Conservation (phyloP, 371 early-diverging fungal species). For the Smittium mucronatum region DNA sequence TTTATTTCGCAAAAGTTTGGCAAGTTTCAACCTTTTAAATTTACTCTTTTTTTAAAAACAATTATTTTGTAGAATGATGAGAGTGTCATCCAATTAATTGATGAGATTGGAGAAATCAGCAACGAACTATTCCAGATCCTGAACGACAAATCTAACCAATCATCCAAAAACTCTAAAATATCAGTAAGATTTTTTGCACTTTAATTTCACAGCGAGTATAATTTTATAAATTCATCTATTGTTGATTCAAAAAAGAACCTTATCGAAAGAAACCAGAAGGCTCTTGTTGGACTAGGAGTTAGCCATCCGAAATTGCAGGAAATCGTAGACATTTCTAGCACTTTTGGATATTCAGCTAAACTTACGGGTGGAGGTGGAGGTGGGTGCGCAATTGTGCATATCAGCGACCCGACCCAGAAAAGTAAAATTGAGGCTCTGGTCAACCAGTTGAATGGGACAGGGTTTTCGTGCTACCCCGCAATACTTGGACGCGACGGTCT, state of each 20-base stretch:
- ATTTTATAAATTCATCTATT: too few species aligned
- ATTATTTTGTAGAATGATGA: constrained; percentile 45
- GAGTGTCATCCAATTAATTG: constrained; percentile 56
- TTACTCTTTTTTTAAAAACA: too few species aligned
- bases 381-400: constrained; percentile 76
- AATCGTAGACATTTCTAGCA: constrained; percentile 50
- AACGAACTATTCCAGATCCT: constrained; percentile 12
- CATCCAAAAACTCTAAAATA: background rate
- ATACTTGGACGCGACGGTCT: background rate
- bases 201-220: too few species aligned
- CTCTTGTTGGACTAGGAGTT: constrained; percentile 63
- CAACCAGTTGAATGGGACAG: constrained; percentile 13
- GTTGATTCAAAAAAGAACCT: constrained; percentile 31
- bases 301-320: constrained; percentile 70
- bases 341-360: constrained; percentile 57
- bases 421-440: background rate
- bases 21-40: too few species aligned
- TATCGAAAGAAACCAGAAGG: constrained; percentile 68
- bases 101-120: constrained; percentile 58
- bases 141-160: background rate
- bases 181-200: background rate
- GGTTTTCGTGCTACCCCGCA: constrained; percentile 25
- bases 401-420: background rate
- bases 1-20: too few species aligned
- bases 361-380: constrained; percentile 97